Base-by-base conservation (phyloP, 1,139 yeast genomes). In the Magnusiomyces paraingens region DNA sequence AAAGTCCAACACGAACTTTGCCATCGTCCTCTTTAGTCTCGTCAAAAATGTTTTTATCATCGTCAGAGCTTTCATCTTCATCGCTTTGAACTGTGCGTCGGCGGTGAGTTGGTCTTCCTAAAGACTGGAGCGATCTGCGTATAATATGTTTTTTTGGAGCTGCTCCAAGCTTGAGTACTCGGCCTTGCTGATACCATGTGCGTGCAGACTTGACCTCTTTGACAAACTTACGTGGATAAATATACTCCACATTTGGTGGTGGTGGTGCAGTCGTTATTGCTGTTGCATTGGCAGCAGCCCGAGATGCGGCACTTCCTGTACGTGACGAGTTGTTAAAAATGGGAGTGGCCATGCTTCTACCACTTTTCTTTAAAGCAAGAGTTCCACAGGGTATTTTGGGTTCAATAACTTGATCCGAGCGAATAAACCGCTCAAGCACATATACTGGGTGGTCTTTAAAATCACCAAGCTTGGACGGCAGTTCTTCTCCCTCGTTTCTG, bases 131-230 rank as follows among this genome's bases (percentile, higher is more conserved):
- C 63, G 50, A 59, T 59, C 41, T 66, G 62, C 52, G 57, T 58
- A 64, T 61, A 36, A 67, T 71, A 5, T 72, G 70, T 64, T 86
- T 81, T 62, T 84, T 62, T 0, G 95, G 85, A 57, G 81, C 81
- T 32, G 75, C 82, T 0, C 95, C 96, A 0, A 81, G 68, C 61
- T 83, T 87, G 42, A 94, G 68, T 0, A 83, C 77, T 29, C 96
- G 72, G 0, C 99, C 99, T 52, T 78, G 71, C 71, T 86, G 78
- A 64, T 84, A 88, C 99, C 99, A 93, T 1, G 86, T 89, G 61
- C 82, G 82, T 0, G 96, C 88, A 0, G 94, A 82, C 55, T 83
- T 74, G 29, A 91, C 77, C 2, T 66, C 64, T 51, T 80, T 75
- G 1, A 94, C 90, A 62, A 84, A 81, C 0, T 78, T 70, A 32